Evolutionary conservation across 371 early-diverging fungal genomes (phyloP).

Genomic region (Mortierella sp.): DNA sequence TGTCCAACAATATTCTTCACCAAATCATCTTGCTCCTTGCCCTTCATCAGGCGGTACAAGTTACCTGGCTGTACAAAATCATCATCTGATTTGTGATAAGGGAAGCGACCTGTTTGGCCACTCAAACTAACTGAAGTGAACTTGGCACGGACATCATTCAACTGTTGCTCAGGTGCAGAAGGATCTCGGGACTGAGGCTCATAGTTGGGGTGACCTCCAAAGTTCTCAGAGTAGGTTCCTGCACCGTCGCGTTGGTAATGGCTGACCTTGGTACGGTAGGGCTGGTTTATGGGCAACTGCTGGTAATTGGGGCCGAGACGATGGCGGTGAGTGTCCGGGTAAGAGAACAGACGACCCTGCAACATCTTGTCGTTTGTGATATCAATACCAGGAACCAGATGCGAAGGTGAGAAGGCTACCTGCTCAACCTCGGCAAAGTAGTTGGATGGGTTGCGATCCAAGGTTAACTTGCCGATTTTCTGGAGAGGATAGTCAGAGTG

Average conservation of each 20-base stretch:
- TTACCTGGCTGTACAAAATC: slow-evolving; percentile 70
- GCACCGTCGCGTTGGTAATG: slow-evolving; percentile 81
- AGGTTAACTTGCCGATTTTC: slow-evolving; percentile 78
- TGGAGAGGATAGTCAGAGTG: slow-evolving; percentile 81
- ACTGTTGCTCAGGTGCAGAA: slow-evolving; percentile 60
- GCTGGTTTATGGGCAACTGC: slow-evolving; percentile 81
- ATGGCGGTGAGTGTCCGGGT: slow-evolving; percentile 83
- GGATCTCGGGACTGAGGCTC: slow-evolving; percentile 71
- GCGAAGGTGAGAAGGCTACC: slow-evolving; percentile 80
- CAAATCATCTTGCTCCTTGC: slow-evolving; percentile 62
- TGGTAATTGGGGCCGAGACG: slow-evolving; percentile 82
- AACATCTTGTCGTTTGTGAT: slow-evolving; percentile 79
- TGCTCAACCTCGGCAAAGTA: slow-evolving; percentile 89
- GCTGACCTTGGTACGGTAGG: slow-evolving; percentile 63
- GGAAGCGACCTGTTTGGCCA: slow-evolving; percentile 72
- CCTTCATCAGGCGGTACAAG: slow-evolving; percentile 63
- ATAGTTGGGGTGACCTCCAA: slow-evolving; percentile 67
- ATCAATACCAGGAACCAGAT: slow-evolving; percentile 83
- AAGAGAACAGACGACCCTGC: slow-evolving; percentile 84
- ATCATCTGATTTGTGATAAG: slow-evolving; percentile 64
- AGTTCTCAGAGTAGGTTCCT: slow-evolving; percentile 63
- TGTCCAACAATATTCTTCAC: slow-evolving; percentile 62
- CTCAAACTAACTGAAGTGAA: slow-evolving; percentile 19
- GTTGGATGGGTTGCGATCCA: slow-evolving; percentile 84
- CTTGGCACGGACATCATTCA: slow-evolving; percentile 35